Evolutionary conservation across 1,284 basidiomycete species (phyloP).

Genomic region (Exobasidium cylindrosporum): DNA sequence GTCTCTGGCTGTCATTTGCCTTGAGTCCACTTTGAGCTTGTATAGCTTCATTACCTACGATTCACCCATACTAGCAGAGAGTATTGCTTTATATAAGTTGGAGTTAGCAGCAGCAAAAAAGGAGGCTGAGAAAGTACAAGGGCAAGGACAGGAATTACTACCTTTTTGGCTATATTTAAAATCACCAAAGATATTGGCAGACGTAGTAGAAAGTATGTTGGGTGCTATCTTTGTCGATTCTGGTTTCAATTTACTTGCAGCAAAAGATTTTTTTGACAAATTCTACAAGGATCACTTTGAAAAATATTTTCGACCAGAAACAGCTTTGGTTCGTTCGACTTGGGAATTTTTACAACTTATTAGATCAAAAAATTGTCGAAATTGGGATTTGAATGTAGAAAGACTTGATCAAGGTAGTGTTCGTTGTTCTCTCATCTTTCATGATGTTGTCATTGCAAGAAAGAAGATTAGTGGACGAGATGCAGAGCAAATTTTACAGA

Average conservation of each 20-base stretch:
- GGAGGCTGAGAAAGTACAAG: background rate
- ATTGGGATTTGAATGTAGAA: background rate
- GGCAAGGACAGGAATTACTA: slow-evolving; percentile 20
- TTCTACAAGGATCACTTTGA: slow-evolving; percentile 26
- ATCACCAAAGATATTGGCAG: slow-evolving; percentile 26
- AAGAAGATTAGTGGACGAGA: background rate
- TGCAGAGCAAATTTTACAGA: background rate
- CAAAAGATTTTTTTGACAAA: slow-evolving; percentile 18
- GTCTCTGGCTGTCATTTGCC: slow-evolving; percentile 23
- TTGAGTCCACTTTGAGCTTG: slow-evolving; percentile 13
- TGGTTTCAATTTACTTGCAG: slow-evolving; percentile 20
- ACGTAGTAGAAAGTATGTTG: slow-evolving; percentile 33
- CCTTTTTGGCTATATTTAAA: background rate
- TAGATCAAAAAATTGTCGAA: background rate
- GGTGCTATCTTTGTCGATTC: slow-evolving; percentile 35
- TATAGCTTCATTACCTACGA: slow-evolving; percentile 14
- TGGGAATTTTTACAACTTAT: background rate
- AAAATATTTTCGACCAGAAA: slow-evolving; percentile 15
- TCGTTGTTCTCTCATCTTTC: background rate
- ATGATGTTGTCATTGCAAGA: background rate
- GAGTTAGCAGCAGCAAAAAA: background rate
- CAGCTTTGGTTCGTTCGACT: slow-evolving; percentile 6
- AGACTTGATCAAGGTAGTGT: background rate
- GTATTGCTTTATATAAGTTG: slow-evolving; percentile 7
- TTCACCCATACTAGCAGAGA: slow-evolving; percentile 9